Percentiles rank a stretch among this genome's conserved stretches.
These are phyloP conservation scores for Quercus berberidifolia DNA, from an alignment of 306 rosid genomes.

Conservation along the genomic window DNA sequence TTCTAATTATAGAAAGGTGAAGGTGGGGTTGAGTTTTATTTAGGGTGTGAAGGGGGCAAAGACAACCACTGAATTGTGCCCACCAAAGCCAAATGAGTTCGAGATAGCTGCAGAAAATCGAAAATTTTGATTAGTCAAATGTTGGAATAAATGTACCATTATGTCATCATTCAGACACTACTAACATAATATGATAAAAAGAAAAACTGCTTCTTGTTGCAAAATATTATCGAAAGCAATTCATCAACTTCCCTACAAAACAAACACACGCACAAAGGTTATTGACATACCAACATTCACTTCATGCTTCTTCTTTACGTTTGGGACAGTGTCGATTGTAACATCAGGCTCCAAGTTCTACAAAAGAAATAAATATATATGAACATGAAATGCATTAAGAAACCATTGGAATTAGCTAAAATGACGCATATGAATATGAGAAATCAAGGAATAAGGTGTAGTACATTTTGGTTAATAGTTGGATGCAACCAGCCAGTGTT, in stretches of 20 bases:
- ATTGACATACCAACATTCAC: conserved; percentile 61
- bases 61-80: conserved; percentile 71
- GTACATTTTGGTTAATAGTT: conserved; percentile 65
- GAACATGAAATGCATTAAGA: background rate
- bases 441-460: background rate
- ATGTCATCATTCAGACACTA: background rate
- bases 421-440: background rate
- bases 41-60: conserved; percentile 58
- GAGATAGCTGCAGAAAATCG: conserved; percentile 53
- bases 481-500: conserved; percentile 76
- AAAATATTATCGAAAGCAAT: background rate
- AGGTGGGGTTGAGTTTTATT: conserved; percentile 15
- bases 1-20: background rate
- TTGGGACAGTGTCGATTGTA: conserved; percentile 65
- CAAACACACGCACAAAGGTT: background rate
- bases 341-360: conserved; percentile 66
- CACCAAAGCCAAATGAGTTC: conserved; percentile 78
- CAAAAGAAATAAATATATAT: background rate
- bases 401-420: background rate
- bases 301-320: conserved; percentile 65
- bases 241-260: background rate
- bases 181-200: background rate
- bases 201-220: background rate
- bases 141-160: background rate
- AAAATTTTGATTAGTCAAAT: background rate